Evolutionary conservation across 805 yeast genomes (phyloP).

Genomic region (Candida mattraensis): DNA sequence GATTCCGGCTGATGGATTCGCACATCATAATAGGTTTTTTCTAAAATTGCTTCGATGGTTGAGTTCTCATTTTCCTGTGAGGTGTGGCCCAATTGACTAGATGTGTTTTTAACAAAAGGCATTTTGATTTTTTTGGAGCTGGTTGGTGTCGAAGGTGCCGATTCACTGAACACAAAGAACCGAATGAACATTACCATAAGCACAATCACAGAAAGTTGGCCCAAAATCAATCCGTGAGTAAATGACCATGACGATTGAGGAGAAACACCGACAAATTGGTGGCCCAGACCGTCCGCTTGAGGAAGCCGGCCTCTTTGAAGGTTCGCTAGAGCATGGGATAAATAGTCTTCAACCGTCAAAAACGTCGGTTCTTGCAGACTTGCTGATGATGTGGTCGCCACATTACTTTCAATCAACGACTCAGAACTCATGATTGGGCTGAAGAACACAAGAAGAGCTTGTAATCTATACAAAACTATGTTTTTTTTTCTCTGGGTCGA

Average conservation of each 20-base stretch:
- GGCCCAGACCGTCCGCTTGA: too few relatives aligned
- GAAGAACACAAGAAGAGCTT: too few relatives aligned
- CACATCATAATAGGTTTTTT: constrained; percentile 91
- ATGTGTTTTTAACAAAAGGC: constrained; percentile 15
- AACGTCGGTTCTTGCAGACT: too few relatives aligned
- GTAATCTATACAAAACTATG: too few relatives aligned
- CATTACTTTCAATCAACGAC: too few relatives aligned
- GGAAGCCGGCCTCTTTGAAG: too few relatives aligned
- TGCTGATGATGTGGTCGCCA: constrained; percentile 4
- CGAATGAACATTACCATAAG: constrained; percentile 64
- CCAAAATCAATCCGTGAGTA: constrained; percentile 71
- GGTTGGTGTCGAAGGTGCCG: constrained; percentile 43
- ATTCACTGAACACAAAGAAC: constrained; percentile 75
- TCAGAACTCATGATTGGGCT: too few relatives aligned
- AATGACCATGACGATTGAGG: constrained; percentile 54
- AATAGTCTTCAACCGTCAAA: constrained; percentile 24
- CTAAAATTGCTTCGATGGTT: constrained; percentile 53
- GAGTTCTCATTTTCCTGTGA: constrained; percentile 18
- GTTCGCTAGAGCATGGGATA: constrained; percentile 18
- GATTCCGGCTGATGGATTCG: constrained; percentile 86
- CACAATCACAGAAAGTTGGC: constrained; percentile 70
- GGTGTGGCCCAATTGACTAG: constrained; percentile 6
- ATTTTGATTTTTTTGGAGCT: constrained; percentile 20
- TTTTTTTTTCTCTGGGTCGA: too few relatives aligned
- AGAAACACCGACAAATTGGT: constrained; percentile 11